Evolutionary conservation across 2,329 filamentous ascomycete species (phyloP).

Genomic region (Diplodia seriata): DNA sequence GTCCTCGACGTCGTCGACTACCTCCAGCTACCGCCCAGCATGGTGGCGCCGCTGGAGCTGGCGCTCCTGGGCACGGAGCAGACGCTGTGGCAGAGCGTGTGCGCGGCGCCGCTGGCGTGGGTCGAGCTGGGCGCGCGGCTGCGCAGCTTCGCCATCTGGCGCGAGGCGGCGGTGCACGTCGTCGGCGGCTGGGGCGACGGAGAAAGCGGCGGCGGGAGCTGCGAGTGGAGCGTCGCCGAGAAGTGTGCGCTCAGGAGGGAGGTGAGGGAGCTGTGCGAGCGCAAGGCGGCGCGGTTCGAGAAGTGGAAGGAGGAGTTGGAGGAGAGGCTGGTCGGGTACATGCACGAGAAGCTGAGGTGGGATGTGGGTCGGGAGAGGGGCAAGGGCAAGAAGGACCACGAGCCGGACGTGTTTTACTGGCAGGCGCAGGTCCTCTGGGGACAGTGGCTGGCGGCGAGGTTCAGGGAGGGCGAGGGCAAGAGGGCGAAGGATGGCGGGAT

Average conservation of each 20-base stretch:
- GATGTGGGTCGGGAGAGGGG: slow-evolving; percentile 46
- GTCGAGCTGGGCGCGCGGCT: slow-evolving; percentile 55
- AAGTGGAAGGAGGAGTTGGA: slow-evolving; percentile 35
- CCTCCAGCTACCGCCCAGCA: slow-evolving; percentile 51
- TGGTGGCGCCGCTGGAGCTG: slow-evolving; percentile 56
- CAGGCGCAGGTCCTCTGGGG: slow-evolving; percentile 57
- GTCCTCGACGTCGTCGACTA: slow-evolving; percentile 57
- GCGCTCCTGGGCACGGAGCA: slow-evolving; percentile 57
- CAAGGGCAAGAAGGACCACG: slow-evolving; percentile 52
- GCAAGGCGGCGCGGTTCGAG: slow-evolving; percentile 42
- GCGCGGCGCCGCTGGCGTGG: slow-evolving; percentile 54
- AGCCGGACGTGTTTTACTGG: slow-evolving; percentile 60
- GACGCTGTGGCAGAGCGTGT: slow-evolving; percentile 54
- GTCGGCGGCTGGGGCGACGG: slow-evolving; percentile 48
- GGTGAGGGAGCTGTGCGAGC: slow-evolving; percentile 42
- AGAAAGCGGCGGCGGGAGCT: slow-evolving; percentile 7
- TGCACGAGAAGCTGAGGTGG: slow-evolving; percentile 40
- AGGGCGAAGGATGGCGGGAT: slow-evolving; percentile 55
- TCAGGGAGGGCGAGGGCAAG: slow-evolving; percentile 50
- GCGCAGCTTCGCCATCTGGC: slow-evolving; percentile 54
- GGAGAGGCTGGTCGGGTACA: slow-evolving; percentile 40
- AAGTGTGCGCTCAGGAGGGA: slow-evolving; percentile 37
- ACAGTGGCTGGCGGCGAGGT: slow-evolving; percentile 54
- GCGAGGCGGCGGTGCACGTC: slow-evolving; percentile 55
- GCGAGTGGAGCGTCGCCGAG: slow-evolving; percentile 35